phyloP scores from a whole-genome alignment of 2,329 filamentous ascomycete genomes.

The Trichoderma sp. region DNA sequence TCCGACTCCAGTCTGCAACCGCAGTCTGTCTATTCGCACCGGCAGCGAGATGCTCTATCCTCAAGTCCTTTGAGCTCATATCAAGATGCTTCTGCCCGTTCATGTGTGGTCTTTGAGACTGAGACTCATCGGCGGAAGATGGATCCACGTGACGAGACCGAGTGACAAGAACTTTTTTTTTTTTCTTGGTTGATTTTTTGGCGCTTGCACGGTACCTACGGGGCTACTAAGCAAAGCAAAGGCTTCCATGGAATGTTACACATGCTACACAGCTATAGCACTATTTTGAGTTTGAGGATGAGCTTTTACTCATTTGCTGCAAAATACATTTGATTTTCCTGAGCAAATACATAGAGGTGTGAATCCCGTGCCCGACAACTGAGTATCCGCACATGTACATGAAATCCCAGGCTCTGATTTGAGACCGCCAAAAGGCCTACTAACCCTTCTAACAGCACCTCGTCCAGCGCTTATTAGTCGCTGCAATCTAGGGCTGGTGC shows the following conservation, averaged over 20 bases:
- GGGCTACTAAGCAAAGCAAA: background rate
- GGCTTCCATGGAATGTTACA: background rate
- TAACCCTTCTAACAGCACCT: background rate
- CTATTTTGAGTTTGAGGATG: background rate
- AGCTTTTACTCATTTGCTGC: background rate
- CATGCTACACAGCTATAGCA: background rate
- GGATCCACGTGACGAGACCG: conserved; percentile 16
- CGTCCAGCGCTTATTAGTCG: background rate
- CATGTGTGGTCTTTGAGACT: conserved; percentile 7
- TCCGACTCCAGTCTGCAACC: conserved; percentile 80
- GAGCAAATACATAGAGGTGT: background rate
- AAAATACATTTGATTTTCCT: background rate
- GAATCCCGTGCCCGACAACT: background rate
- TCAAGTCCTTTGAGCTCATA: conserved; percentile 33
- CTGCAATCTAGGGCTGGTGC: background rate
- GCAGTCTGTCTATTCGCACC: conserved; percentile 89
- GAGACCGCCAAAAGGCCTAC: background rate
- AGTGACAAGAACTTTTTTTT: conserved; percentile 14
- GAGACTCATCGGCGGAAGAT: conserved; percentile 1
- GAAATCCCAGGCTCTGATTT: background rate
- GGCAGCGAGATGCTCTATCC: conserved; percentile 60
- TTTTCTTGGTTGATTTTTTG: background rate
- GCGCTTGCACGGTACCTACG: background rate
- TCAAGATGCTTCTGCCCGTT: conserved; percentile 6
- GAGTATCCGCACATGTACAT: background rate